A percentile compares a stretch with the other conserved stretches of the same genome.
These are phyloP conservation scores for Chrysosporium keratinophilum DNA, from an alignment of 2,329 filamentous ascomycete species.

Conservation along the genomic window DNA sequence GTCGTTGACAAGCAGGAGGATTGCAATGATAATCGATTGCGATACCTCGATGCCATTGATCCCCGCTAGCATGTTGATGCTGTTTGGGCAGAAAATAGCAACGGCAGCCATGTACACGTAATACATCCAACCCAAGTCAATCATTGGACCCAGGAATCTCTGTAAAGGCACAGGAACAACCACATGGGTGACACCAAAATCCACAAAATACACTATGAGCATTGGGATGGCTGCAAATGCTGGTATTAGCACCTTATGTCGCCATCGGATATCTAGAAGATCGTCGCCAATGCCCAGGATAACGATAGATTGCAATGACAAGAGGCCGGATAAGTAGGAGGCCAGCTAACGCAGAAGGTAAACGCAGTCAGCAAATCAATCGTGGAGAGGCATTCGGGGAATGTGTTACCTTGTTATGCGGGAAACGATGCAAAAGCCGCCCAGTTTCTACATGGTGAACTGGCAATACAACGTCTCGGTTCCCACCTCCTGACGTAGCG, in stretches of 20 bases:
- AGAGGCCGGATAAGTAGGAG: conserved; percentile 85
- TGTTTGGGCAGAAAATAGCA: conserved; percentile 95
- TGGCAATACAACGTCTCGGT: conserved; percentile 72
- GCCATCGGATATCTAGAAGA: conserved; percentile 95
- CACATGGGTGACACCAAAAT: conserved; percentile 93
- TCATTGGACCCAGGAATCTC: conserved; percentile 69
- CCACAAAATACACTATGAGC: conserved; percentile 94
- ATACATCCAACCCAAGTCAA: conserved; percentile 75
- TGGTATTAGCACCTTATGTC: conserved; percentile 96
- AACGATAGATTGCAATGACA: conserved; percentile 81
- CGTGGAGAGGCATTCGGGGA: conserved; percentile 12
- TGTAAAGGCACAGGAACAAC: conserved; percentile 81
- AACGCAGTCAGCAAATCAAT: not conserved
- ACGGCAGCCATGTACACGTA: conserved; percentile 95
- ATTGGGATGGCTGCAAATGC: conserved; percentile 87
- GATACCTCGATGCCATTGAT: conserved; percentile 96
- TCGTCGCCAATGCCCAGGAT: conserved; percentile 92
- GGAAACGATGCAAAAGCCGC: conserved; percentile 79
- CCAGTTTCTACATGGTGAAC: conserved; percentile 66
- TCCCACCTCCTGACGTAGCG: conserved; percentile 85
- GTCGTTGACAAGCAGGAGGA: conserved; percentile 77
- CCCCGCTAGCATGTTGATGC: conserved; percentile 99
- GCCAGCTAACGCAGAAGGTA: conserved; percentile 53
- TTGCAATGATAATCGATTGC: conserved; percentile 82
- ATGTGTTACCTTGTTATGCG: conserved; percentile 68